A percentile compares a stretch with the other conserved stretches of the same genome.
Evolutionary conservation across 2,329 filamentous ascomycete genomes (phyloP).

Genomic region (Purpureocillium takamizusanense): DNA sequence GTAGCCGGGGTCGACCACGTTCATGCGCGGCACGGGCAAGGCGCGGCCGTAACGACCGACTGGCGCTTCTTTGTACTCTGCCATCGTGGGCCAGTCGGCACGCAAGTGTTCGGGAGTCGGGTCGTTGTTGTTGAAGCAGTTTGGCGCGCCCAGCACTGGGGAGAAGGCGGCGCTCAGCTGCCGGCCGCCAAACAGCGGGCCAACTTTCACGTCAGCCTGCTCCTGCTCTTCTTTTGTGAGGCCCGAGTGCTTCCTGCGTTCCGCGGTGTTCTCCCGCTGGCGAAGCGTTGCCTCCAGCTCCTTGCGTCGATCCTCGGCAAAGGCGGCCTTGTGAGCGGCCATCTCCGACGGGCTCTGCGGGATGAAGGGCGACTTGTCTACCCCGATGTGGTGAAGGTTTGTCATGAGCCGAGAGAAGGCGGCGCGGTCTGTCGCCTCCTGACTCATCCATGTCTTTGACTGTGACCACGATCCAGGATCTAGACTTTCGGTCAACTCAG

Average conservation of each 20-base stretch:
- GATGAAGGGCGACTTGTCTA: conserved; percentile 25
- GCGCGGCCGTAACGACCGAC: conserved; percentile 14
- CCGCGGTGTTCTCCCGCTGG: conserved; percentile 10
- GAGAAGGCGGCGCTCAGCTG: conserved; percentile 18
- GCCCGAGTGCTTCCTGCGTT: conserved; percentile 5
- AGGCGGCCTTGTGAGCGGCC: conserved; percentile 19
- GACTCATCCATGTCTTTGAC: conserved; percentile 29
- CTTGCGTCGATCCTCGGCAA: conserved; percentile 16
- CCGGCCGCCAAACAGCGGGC: conserved; percentile 17
- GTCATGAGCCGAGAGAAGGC: conserved; percentile 24
- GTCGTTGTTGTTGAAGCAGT: conserved; percentile 21
- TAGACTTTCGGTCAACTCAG: too few species aligned
- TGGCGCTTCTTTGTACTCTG: conserved; percentile 25
- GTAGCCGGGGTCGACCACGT: conserved; percentile 8
- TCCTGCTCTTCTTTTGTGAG: not conserved
- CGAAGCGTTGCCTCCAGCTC: conserved; percentile 16
- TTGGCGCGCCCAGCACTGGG: conserved; percentile 20
- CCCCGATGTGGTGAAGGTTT: conserved; percentile 25
- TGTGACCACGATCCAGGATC: conserved; percentile 25
- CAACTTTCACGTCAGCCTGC: conserved; percentile 1
- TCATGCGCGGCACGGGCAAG: conserved; percentile 22
- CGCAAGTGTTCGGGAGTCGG: conserved; percentile 6
- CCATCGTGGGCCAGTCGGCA: conserved; percentile 23
- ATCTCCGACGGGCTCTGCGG: conserved; percentile 25
- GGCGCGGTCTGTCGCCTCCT: conserved; percentile 20